These are phyloP conservation scores for Alternaria consortialis DNA, from an alignment of 2,329 filamentous ascomycete genomes.

Conservation along the genomic window DNA sequence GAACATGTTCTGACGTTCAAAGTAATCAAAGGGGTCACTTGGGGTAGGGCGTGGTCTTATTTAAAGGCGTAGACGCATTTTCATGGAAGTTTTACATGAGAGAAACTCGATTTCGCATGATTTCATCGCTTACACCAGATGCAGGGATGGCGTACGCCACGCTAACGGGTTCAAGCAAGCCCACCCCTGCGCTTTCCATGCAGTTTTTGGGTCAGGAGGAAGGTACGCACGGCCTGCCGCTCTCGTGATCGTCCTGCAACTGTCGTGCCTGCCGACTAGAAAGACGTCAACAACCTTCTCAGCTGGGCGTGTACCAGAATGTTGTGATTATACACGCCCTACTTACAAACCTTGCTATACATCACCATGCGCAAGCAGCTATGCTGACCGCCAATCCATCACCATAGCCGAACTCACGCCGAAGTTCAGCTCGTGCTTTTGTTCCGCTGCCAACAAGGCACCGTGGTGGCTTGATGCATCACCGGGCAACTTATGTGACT, in stretches of 20 bases:
- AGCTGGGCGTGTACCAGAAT: not conserved
- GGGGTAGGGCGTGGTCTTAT: conserved; percentile 32
- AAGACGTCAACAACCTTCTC: conserved; percentile 20
- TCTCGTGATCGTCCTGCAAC: conserved; percentile 40
- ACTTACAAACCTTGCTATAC: not conserved
- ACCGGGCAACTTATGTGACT: conserved; percentile 19
- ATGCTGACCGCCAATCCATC: conserved; percentile 14
- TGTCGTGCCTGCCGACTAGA: conserved; percentile 15
- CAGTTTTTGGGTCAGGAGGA: conserved; percentile 48
- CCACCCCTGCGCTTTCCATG: conserved; percentile 30
- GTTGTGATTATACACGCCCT: not conserved
- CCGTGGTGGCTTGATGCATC: conserved; percentile 15
- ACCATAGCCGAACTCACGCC: not conserved
- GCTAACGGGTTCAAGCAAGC: conserved; percentile 30
- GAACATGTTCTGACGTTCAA: conserved; percentile 40
- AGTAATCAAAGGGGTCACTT: not conserved
- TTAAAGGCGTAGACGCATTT: conserved; percentile 18
- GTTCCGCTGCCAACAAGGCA: conserved; percentile 9
- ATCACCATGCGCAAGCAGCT: conserved; percentile 5
- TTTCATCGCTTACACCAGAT: conserved; percentile 35
- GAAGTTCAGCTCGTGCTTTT: conserved; percentile 1
- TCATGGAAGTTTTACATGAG: conserved; percentile 38
- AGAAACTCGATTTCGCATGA: conserved; percentile 43
- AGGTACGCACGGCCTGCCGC: conserved; percentile 40
- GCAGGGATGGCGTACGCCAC: conserved; percentile 36